Evolutionary conservation across 1,284 basidiomycete species (phyloP), one percentile per base, ranked within the genome.

Genomic region (Fomes fomentarius): DNA sequence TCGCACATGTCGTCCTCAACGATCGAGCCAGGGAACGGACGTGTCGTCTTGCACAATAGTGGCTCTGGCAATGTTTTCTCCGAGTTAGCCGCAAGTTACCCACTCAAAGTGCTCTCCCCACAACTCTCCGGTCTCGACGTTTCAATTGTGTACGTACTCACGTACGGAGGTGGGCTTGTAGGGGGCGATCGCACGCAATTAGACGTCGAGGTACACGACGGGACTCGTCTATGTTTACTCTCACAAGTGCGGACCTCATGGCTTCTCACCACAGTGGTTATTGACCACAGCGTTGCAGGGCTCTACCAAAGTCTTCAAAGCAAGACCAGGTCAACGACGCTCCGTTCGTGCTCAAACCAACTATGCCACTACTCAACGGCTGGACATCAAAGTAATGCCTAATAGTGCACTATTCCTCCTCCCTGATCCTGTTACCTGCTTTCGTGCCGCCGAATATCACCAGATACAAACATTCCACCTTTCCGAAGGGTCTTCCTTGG

Each of bases 361-460:
- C 57, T 57, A 47, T 38, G 34, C 71, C 66, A 66, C 66, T 10
- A 70, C 69, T 24, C 87, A 91, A 64, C 74, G 75, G 17, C 73
- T 93, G 66, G 75, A 81, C 37, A 82, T 87, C 51, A 69, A 64
- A 7, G 72, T 96, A 38, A 69, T 76, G 1, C 64, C 81, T 1
- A 65, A 71, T 1, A 77, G 85, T 24, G 74, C 82, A 2, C 76
- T 96, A 38, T 82, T 93, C 62, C 80, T 96, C 47, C 81, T 98
- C n/a, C 94, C 94, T 0, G 91, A 94, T 62, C 91, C 93, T 12
- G 89, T 96, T 39, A 93, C 93, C n/a, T 96, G 93, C 68, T 98
- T 96, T 73, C 81, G 83, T 14, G 76, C 78, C n/a, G 89, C 94
- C 5, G 81, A 81, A 0, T 98, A 96, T 71, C 81, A 80, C 53